These are phyloP conservation scores for Lanmaoa pseudosensibilis DNA, from an alignment of 768 basidiomycete genomes.

Conservation along the genomic window DNA sequence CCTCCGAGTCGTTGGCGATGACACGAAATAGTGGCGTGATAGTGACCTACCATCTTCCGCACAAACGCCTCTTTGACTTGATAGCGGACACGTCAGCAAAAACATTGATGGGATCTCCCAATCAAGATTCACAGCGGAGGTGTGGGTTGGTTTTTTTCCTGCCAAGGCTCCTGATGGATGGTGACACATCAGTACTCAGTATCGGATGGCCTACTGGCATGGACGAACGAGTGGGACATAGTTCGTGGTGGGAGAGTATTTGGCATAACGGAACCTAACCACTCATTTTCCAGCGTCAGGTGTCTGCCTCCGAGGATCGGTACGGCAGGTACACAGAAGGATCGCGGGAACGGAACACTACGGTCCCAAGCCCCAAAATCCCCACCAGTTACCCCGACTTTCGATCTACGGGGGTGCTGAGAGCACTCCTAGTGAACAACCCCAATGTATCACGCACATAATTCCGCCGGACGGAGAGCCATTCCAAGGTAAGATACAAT, in stretches of 20 bases:
- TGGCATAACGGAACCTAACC: background rate
- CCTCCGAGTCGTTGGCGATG: background rate
- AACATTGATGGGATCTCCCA: background rate
- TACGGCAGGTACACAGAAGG: background rate
- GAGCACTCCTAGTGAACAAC: background rate
- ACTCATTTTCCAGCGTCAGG: background rate
- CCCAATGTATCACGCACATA: background rate
- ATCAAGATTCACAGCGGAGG: background rate
- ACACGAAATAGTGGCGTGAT: background rate
- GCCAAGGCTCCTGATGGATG: background rate
- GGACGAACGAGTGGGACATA: background rate
- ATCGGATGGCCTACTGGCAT: background rate
- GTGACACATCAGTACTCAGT: background rate
- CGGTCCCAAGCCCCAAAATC: background rate
- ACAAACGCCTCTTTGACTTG: constrained; percentile 6
- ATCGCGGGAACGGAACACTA: background rate
- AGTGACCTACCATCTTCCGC: background rate
- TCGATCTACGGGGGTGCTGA: background rate
- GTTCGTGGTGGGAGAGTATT: background rate
- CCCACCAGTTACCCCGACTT: background rate
- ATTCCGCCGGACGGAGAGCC: background rate
- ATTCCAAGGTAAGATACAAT: background rate
- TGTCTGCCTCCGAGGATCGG: background rate
- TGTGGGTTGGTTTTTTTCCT: background rate
- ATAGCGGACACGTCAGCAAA: background rate